Evolutionary conservation across 495 filamentous ascomycete genomes (phyloP).

Genomic region (Saxispiralis lemnorum): DNA sequence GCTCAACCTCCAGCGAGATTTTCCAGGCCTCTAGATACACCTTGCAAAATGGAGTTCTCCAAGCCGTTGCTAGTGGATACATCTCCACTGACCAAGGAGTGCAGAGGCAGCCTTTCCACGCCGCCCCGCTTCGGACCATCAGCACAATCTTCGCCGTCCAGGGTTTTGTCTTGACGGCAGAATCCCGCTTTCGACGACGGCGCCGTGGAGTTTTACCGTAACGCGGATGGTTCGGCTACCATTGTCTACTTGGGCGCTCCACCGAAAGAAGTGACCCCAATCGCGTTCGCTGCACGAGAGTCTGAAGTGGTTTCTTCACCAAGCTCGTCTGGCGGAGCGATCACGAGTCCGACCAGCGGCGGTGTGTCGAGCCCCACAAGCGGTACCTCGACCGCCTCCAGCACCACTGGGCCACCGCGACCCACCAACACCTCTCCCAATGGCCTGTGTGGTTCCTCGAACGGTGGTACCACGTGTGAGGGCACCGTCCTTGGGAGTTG

Average conservation of each 20-base stretch:
- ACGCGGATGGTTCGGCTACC: constrained; percentile 1
- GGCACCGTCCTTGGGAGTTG: constrained; percentile 2
- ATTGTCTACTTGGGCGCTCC: constrained; percentile 10
- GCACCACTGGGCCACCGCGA: too few species aligned
- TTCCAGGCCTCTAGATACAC: constrained; percentile 7
- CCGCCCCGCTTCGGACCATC: constrained; percentile 1
- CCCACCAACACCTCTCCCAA: background rate
- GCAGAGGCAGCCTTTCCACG: constrained; percentile 3
- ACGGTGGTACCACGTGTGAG: constrained; percentile 1
- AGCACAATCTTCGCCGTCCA: constrained; percentile 8
- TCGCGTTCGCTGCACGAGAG: too few species aligned
- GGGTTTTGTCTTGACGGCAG: constrained; percentile 4
- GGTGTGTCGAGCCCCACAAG: too few species aligned
- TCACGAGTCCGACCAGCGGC: too few species aligned
- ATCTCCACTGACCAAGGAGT: constrained; percentile 3
- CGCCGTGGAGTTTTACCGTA: constrained; percentile 11
- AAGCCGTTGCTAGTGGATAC: constrained; percentile 1
- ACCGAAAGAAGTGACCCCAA: constrained; percentile 1
- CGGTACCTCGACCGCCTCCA: too few species aligned
- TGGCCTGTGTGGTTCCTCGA: background rate
- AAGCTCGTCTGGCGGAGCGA: too few species aligned
- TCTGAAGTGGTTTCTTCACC: too few species aligned
- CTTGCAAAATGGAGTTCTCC: constrained; percentile 10
- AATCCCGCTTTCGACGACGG: constrained; percentile 13
- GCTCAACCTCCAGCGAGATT: constrained; percentile 14